Conservation (phyloP, 331 rosid genomes). For the Rosa hybrid region DNA sequence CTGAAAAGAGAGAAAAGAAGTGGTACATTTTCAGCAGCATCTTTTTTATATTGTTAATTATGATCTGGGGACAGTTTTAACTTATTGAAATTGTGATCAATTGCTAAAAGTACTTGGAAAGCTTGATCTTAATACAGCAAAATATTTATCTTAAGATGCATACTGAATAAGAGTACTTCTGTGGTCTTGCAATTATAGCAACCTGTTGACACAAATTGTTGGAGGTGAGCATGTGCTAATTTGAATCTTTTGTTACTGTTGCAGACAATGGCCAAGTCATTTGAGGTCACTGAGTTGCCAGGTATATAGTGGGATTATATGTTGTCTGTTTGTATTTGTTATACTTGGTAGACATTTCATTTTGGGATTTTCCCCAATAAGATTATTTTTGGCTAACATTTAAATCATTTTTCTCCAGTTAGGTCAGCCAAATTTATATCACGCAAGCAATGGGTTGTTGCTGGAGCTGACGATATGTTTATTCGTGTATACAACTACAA, state of each 20-base stretch:
- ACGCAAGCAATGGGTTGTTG: slow-evolving; percentile 78
- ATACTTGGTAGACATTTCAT: slow-evolving; percentile 27
- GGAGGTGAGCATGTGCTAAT: slow-evolving; percentile 30
- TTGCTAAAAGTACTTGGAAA: slow-evolving; percentile 1
- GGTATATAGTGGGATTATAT: slow-evolving; percentile 45
- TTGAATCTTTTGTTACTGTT: slow-evolving; percentile 31
- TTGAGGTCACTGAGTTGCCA: slow-evolving; percentile 97
- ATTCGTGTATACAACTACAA: slow-evolving; percentile 72
- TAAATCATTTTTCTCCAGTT: slow-evolving; percentile 44
- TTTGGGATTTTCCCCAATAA: slow-evolving; percentile 16
- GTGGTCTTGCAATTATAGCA: background rate
- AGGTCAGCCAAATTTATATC: slow-evolving; percentile 73
- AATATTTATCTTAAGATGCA: background rate
- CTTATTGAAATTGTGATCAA: background rate
- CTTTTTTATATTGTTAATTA: background rate
- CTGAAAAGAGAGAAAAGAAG: background rate
- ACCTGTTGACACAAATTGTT: background rate
- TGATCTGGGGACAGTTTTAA: background rate
- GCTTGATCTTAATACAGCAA: background rate
- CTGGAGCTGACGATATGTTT: slow-evolving; percentile 78
- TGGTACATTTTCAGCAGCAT: background rate
- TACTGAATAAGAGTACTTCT: background rate
- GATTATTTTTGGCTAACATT: slow-evolving; percentile 22
- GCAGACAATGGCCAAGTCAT: slow-evolving; percentile 96
- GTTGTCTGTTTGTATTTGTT: slow-evolving; percentile 18